phyloP scores from a whole-genome alignment of 1,139 yeast species.

The Hansenula sp. region DNA sequence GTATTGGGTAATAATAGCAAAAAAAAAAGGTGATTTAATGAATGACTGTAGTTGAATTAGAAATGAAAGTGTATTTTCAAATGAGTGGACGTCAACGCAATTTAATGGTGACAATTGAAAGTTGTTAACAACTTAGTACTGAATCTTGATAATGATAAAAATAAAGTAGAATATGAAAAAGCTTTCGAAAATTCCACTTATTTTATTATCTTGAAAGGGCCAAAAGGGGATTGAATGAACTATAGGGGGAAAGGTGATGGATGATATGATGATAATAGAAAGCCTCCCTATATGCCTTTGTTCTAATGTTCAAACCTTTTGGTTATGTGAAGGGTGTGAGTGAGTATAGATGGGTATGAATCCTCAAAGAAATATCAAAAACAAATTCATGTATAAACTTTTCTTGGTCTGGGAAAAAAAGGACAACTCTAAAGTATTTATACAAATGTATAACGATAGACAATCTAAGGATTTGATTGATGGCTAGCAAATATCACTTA shows the following conservation, averaged over 20 bases:
- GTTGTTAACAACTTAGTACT: background rate
- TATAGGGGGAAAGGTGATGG: background rate
- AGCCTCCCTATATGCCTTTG: background rate
- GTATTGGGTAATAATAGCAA: background rate
- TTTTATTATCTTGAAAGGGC: background rate
- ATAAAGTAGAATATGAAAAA: background rate
- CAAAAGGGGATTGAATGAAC: background rate
- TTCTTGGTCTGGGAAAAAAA: no score
- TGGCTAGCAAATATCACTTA: no score
- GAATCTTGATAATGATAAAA: background rate
- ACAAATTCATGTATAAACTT: no score
- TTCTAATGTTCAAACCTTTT: no score
- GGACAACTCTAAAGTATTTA: no score
- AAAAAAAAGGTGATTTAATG: background rate
- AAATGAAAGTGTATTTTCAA: constrained; percentile 2
- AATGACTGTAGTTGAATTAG: background rate
- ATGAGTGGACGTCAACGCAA: constrained; percentile 28
- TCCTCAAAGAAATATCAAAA: no score
- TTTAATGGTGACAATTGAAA: constrained; percentile 22
- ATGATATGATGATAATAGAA: background rate
- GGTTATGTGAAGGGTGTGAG: no score
- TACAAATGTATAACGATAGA: no score
- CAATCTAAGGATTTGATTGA: no score
- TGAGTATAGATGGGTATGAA: no score
- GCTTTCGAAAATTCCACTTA: background rate